A percentile compares a stretch with the other conserved stretches of the same genome.
Evolutionary conservation across 2,329 filamentous ascomycete genomes (phyloP).

Genomic region (Akanthomyces dipterigenus): DNA sequence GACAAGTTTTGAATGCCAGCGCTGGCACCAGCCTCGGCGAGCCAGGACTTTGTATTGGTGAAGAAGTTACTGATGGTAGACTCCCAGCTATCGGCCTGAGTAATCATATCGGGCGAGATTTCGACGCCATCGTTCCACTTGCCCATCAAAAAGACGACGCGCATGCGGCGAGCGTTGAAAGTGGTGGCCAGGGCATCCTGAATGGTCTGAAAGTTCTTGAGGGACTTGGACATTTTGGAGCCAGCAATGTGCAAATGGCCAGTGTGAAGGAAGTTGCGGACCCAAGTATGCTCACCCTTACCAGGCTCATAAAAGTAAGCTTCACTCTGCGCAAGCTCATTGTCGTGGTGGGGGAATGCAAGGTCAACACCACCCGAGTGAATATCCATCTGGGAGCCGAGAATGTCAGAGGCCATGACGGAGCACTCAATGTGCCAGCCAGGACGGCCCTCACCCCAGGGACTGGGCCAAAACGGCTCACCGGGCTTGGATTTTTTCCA

Average conservation of each 20-base stretch:
- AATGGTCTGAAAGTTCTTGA: slow-evolving; percentile 96
- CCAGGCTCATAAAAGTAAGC: slow-evolving; percentile 62
- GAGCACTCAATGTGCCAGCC: slow-evolving; percentile 98
- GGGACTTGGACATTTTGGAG: slow-evolving; percentile 90
- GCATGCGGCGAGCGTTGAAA: slow-evolving; percentile 73
- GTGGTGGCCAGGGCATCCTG: slow-evolving; percentile 64
- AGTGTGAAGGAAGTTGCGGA: slow-evolving; percentile 95
- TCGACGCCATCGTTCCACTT: slow-evolving; percentile 89
- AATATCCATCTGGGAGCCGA: slow-evolving; percentile 81
- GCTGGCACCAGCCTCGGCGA: slow-evolving; percentile 37
- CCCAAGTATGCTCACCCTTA: slow-evolving; percentile 64
- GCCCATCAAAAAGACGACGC: slow-evolving; percentile 81
- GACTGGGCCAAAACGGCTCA: slow-evolving; percentile 83
- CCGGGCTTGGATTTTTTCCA: slow-evolving; percentile 92
- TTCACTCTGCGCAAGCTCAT: slow-evolving; percentile 84
- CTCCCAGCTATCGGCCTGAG: slow-evolving; percentile 72
- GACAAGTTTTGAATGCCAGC: slow-evolving; percentile 31
- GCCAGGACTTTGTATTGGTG: slow-evolving; percentile 47
- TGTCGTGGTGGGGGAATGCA: slow-evolving; percentile 87
- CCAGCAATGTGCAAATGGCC: slow-evolving; percentile 80
- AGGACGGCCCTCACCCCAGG: slow-evolving; percentile 81
- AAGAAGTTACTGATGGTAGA: slow-evolving; percentile 66
- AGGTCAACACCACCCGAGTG: slow-evolving; percentile 91
- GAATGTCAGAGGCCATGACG: slow-evolving; percentile 86
- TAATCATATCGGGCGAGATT: slow-evolving; percentile 76